Evolutionary conservation across 495 filamentous ascomycete species (phyloP).

Genomic region (Lichenothelia convexa): DNA sequence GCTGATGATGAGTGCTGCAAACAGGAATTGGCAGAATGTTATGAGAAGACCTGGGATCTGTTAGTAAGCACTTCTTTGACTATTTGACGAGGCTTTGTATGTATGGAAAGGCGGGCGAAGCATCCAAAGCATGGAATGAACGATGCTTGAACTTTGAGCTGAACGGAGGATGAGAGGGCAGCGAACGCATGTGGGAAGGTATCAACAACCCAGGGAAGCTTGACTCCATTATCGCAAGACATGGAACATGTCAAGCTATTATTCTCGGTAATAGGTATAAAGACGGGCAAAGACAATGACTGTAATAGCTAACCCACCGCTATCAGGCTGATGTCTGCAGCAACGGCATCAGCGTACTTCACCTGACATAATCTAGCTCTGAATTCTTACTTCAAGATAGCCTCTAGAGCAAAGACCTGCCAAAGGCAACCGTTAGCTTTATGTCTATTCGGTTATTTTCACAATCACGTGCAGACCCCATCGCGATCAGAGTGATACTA

Average conservation of each 20-base stretch:
- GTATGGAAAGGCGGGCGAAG: constrained; percentile 1
- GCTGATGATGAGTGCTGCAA: constrained; percentile 47
- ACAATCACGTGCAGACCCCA: no score
- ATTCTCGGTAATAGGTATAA: no score
- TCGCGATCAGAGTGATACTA: no score
- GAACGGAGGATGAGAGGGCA: background rate
- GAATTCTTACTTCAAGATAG: constrained; percentile 68
- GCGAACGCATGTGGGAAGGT: no score
- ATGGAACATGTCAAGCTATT: no score
- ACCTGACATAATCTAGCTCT: constrained; percentile 3
- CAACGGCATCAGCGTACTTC: constrained; percentile 6
- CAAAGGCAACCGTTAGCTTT: constrained; percentile 5
- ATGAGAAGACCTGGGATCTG: constrained; percentile 53
- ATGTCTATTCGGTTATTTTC: constrained; percentile 4
- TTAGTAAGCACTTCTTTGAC: constrained; percentile 3
- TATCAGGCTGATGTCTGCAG: constrained; percentile 20
- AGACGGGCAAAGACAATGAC: no score
- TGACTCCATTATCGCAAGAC: no score
- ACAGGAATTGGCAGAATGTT: constrained; percentile 83
- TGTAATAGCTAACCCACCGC: no score
- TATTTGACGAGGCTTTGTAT: no score
- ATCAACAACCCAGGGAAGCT: no score
- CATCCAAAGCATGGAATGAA: constrained; percentile 1
- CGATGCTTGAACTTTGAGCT: constrained; percentile 2
- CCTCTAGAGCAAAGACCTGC: constrained; percentile 83